A percentile compares a stretch with the other conserved stretches of the same genome.
These are phyloP conservation scores for Chionographis japonica DNA, from an alignment of 106 monocot genomes.

Conservation along the genomic window DNA sequence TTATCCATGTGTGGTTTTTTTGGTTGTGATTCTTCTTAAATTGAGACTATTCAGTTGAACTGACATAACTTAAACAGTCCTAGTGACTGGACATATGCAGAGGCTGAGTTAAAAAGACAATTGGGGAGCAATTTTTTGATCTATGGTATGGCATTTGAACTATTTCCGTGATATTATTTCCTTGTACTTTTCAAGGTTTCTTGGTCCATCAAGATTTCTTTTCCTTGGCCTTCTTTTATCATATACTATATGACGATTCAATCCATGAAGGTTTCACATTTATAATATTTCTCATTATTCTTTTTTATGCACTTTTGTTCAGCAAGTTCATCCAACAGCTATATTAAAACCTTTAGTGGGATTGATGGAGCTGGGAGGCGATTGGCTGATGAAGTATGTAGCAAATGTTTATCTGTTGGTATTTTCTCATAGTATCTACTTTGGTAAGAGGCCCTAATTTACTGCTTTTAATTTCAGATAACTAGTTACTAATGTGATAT, in stretches of 20 bases:
- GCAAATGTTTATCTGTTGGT: background rate
- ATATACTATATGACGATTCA: too few relatives aligned
- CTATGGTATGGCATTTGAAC: constrained; percentile 47
- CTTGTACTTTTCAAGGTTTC: background rate
- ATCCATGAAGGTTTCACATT: background rate
- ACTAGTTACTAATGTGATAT: background rate
- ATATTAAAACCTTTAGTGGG: constrained; percentile 76
- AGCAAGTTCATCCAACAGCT: constrained; percentile 96
- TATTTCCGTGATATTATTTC: background rate
- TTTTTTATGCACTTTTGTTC: constrained; percentile 9
- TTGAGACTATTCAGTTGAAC: background rate
- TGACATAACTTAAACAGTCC: constrained; percentile 50
- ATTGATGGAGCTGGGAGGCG: constrained; percentile 89
- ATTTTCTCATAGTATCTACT: background rate
- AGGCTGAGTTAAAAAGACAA: constrained; percentile 65
- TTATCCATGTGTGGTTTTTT: background rate
- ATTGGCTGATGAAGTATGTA: constrained; percentile 82
- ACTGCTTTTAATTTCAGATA: too few relatives aligned
- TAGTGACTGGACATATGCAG: constrained; percentile 92
- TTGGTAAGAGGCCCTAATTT: constrained; percentile 1
- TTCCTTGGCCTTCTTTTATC: background rate
- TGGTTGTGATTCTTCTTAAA: background rate
- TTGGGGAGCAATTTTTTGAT: constrained; percentile 76
- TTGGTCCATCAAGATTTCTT: constrained; percentile 5
- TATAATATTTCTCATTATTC: constrained; percentile 4